Evolutionary conservation across 148 eudicot genomes (phyloP), one percentile per base, ranked within the genome.

Genomic region (Fagopyrum tataricum): DNA sequence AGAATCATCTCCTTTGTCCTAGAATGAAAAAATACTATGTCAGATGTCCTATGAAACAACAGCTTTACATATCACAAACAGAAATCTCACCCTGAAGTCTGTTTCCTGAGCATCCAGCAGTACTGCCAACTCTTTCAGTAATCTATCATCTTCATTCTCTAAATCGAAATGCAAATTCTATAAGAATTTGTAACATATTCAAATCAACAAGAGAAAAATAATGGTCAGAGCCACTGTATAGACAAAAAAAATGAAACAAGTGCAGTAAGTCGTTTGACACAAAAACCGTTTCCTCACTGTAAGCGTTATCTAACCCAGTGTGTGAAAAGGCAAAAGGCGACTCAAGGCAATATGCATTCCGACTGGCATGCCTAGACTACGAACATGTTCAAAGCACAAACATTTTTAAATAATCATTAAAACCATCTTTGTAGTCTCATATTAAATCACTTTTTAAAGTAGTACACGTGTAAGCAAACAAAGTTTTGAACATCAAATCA

Each of bases 21-120:
- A 84, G 72, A 83, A 20, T 44, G 42, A 43, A 67, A 58, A 67
- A 56, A 70, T 41, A 64, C 24, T 24, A 73, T 72, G 75, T 74
- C 44, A 56, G 72, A 44, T 41, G 55, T 39, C 31, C 75, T 15
- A 44, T 39, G n/a, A 26, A 61, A n/a, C 18, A 20, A 44, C 6
- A 48, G 7, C 52, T 41, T 20, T 21, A 21, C 41, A 64, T 26
- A 44, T 20, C 37, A 67, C 24, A 24, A 64, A 41, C 9, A 10
- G 58, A 44, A 47, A 71, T 31, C 88, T 77, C 68, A 92, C 92
- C 20, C 44, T 71, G 26, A 20, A 39, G 76, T 53, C 76, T 70
- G 85, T 84, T 73, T 88, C 95, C 80, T 76, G 67, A 70, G 93
- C 89, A 82, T 91, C 98, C 76, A 91, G 40, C 31, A 95, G 82